Percentiles rank a stretch among this genome's conserved stretches.
These are phyloP conservation scores for Firmiana major DNA, from an alignment of 345 rosid species.

Conservation along the genomic window DNA sequence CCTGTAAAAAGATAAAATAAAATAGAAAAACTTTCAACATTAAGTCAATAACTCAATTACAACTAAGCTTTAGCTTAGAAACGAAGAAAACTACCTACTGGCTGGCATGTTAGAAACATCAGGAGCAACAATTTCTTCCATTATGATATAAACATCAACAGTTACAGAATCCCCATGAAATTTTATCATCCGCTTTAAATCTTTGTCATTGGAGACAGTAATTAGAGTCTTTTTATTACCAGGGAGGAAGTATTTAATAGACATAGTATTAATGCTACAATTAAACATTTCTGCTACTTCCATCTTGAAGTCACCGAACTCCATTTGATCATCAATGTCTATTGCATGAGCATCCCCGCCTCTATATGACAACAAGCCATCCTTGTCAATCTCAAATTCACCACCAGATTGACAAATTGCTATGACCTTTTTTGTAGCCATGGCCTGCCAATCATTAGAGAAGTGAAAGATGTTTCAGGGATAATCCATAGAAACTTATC, in stretches of 20 bases:
- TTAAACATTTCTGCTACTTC: conserved; percentile 69
- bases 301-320: conserved; percentile 48
- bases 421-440: conserved; percentile 61
- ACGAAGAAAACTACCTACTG: conserved; percentile 58
- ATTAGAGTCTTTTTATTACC: conserved; percentile 81
- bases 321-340: conserved; percentile 49
- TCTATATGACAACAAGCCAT: conserved; percentile 46
- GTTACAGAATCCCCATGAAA: conserved; percentile 56
- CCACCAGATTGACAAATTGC: conserved; percentile 74
- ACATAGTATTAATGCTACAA: conserved; percentile 36
- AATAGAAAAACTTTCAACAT: conserved; percentile 17
- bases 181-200: conserved; percentile 56
- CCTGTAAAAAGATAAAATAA: conserved; percentile 27
- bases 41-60: conserved; percentile 13
- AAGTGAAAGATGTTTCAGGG: not conserved
- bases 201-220: conserved; percentile 69
- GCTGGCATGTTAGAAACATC: conserved; percentile 78
- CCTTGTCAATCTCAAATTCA: conserved; percentile 43
- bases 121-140: conserved; percentile 52
- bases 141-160: conserved; percentile 57
- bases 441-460: conserved; percentile 31
- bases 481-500: not conserved
- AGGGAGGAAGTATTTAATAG: conserved; percentile 81
- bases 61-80: conserved; percentile 9
- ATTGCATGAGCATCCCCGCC: conserved; percentile 75